A percentile compares a stretch with the other conserved stretches of the same genome.
These are phyloP conservation scores for Leccinum arenicola DNA, from an alignment of 768 basidiomycete genomes.

Conservation along the genomic window DNA sequence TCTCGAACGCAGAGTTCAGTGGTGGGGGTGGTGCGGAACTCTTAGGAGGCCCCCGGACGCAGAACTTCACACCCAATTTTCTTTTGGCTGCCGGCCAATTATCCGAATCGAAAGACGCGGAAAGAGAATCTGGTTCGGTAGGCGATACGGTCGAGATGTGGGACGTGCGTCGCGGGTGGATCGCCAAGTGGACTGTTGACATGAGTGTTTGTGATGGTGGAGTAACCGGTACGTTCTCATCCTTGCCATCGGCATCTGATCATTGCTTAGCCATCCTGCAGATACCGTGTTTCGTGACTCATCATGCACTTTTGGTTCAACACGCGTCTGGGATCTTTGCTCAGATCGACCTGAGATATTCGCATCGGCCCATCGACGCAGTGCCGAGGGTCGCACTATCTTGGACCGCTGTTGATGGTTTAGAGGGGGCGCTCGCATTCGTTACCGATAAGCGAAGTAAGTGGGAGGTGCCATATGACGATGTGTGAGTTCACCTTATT, in stretches of 20 bases:
- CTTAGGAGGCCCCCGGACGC: slow-evolving; percentile 30
- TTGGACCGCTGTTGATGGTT: slow-evolving; percentile 49
- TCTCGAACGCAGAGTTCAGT: slow-evolving; percentile 61
- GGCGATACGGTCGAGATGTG: slow-evolving; percentile 78
- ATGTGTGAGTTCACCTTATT: slow-evolving; percentile 49
- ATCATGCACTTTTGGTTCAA: slow-evolving; percentile 66
- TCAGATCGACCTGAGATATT: slow-evolving; percentile 71
- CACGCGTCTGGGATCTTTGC: slow-evolving; percentile 79
- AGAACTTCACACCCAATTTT: slow-evolving; percentile 20
- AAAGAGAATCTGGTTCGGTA: slow-evolving; percentile 10
- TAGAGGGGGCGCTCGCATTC: slow-evolving; percentile 60
- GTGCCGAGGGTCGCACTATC: slow-evolving; percentile 60
- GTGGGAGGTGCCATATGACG: slow-evolving; percentile 79
- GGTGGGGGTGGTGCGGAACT: slow-evolving; percentile 24
- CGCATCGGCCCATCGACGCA: slow-evolving; percentile 61
- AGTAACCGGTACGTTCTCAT: slow-evolving; percentile 56
- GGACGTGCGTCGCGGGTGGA: slow-evolving; percentile 79
- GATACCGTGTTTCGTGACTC: slow-evolving; percentile 70
- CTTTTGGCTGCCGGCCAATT: slow-evolving; percentile 9
- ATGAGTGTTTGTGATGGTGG: slow-evolving; percentile 67
- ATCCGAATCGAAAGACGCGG: slow-evolving; percentile 16
- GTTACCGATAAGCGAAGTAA: slow-evolving; percentile 49
- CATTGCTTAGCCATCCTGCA: slow-evolving; percentile 23
- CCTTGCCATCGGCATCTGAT: neutral
- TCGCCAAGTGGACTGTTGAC: slow-evolving; percentile 78